Conservation (phyloP, 164 flowering plant genomes). For the Liriodendron chinense region DNA sequence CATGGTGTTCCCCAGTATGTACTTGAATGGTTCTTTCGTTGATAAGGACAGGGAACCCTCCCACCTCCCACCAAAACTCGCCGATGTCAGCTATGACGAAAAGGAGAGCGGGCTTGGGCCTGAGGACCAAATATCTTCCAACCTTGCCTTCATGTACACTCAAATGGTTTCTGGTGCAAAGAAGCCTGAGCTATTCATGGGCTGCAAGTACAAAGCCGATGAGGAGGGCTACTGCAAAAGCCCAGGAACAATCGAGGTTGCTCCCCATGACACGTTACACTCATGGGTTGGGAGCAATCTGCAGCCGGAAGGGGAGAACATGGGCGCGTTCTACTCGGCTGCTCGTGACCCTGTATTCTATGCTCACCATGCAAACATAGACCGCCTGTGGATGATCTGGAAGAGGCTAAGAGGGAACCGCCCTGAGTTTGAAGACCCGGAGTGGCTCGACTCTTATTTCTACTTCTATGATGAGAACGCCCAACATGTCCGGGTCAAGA, state of each 20-base stretch:
- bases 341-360: slow-evolving; percentile 29
- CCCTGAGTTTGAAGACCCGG: slow-evolving; percentile 16
- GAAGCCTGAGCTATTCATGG: slow-evolving; percentile 30
- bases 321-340: slow-evolving; percentile 28
- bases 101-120: slow-evolving; percentile 12
- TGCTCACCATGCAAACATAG: slow-evolving; percentile 29
- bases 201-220: slow-evolving; percentile 17
- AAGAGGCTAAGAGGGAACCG: slow-evolving; percentile 5
- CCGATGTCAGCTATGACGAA: slow-evolving; percentile 13
- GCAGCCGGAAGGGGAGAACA: slow-evolving; percentile 25
- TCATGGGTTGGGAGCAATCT: slow-evolving; percentile 22
- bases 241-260: slow-evolving; percentile 26
- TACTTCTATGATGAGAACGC: slow-evolving; percentile 26
- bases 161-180: slow-evolving; percentile 35
- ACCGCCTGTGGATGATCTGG: slow-evolving; percentile 29
- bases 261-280: slow-evolving; percentile 27
- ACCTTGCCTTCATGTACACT: slow-evolving; percentile 23
- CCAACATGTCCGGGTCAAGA: slow-evolving; percentile 19
- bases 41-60: slow-evolving; percentile 14
- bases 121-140: slow-evolving; percentile 11
- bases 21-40: slow-evolving; percentile 11
- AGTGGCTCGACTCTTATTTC: slow-evolving; percentile 26
- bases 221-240: slow-evolving; percentile 19
- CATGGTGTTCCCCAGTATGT: slow-evolving; percentile 22
- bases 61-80: slow-evolving; percentile 17